Percentiles rank a stretch among this genome's conserved stretches.
Conservation (phyloP, 2,329 filamentous ascomycete genomes). For the Colletotrichum truncatum region DNA sequence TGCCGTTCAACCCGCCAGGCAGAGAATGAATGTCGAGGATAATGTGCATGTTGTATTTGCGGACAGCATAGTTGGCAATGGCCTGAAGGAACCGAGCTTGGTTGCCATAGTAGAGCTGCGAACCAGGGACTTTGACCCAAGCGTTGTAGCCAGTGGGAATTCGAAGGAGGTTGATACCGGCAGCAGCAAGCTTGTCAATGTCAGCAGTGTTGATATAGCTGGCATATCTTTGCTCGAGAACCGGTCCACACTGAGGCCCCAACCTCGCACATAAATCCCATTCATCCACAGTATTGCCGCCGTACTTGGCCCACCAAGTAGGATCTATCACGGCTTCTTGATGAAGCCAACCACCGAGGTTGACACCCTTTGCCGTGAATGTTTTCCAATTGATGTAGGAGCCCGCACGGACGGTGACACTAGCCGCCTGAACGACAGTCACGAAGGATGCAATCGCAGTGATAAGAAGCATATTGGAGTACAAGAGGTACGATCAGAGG, state of each 20-base stretch:
- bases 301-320: not conserved
- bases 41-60: slow-evolving; percentile 7
- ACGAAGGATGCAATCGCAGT: too few species aligned
- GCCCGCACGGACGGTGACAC: too few species aligned
- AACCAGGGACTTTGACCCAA: slow-evolving; percentile 8
- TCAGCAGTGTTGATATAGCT: not conserved
- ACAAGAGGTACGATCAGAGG: too few species aligned
- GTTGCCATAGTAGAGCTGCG: slow-evolving; percentile 5
- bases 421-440: too few species aligned
- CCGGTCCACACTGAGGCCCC: not conserved
- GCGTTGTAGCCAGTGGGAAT: slow-evolving; percentile 12
- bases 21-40: slow-evolving; percentile 3
- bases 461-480: too few species aligned
- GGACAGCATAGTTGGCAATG: not conserved
- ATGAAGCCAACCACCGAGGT: not conserved
- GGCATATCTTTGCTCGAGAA: slow-evolving; percentile 5
- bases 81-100: not conserved
- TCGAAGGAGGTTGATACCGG: not conserved
- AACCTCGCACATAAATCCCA: slow-evolving; percentile 3
- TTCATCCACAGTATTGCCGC: slow-evolving; percentile 8
- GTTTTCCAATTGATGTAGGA: slow-evolving; percentile 4
- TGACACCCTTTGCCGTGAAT: slow-evolving; percentile 1
- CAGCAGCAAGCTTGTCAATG: slow-evolving; percentile 14
- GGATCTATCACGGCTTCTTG: slow-evolving; percentile 2
- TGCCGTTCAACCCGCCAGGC: not conserved